Base-by-base conservation (phyloP, 2,329 filamentous ascomycete species). In the Fusarium irregulare region DNA sequence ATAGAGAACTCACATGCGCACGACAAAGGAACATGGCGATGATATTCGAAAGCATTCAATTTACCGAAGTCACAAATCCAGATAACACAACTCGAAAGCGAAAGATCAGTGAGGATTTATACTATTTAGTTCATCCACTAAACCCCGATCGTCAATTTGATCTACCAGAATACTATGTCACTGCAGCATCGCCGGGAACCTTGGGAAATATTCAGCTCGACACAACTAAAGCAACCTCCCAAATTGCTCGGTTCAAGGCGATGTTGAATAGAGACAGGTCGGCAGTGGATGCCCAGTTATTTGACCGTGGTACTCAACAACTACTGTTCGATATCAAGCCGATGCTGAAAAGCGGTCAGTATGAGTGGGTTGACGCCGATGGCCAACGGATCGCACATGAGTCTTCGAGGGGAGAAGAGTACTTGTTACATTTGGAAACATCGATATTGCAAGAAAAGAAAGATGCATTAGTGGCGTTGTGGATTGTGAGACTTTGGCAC, bases 401-500 rank as follows among this genome's bases (percentile, higher is more conserved):
- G 25, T 20, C 41, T 18, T 11, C 32, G 0, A 28, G 48, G 6
- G 51, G 13, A 0, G 23, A 20, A 2, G 12, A 27, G 1, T 20
- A 47, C 7, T 60, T 27, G 32, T 21, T 70, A 2, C 28, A 51
- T 4, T 45, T 72, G 3, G 41, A 57, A 18, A 10, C 20, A 3
- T 23, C 48, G 10, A 13, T 72, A 0, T 10, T 32, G 1, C 27
- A 49, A 37, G 27, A 28, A 2, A 40, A 42, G 3, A 57, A 18
- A n/a, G 61, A 70, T 9, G 55, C 47, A 9, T 21, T 71, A 5
- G 65, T 53, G 7, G 69, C 68, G 3, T 13, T 64, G 12, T 71
- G 69, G 68, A 44, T 44, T 1, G 46, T 71, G 34, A 64, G 58
- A n/a, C 28, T 72, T 16, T 72, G 69, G 66, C 41, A 71, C 27